phyloP scores from a whole-genome alignment of 2,329 filamentous ascomycete species.

The Paradendryphiella salina region DNA sequence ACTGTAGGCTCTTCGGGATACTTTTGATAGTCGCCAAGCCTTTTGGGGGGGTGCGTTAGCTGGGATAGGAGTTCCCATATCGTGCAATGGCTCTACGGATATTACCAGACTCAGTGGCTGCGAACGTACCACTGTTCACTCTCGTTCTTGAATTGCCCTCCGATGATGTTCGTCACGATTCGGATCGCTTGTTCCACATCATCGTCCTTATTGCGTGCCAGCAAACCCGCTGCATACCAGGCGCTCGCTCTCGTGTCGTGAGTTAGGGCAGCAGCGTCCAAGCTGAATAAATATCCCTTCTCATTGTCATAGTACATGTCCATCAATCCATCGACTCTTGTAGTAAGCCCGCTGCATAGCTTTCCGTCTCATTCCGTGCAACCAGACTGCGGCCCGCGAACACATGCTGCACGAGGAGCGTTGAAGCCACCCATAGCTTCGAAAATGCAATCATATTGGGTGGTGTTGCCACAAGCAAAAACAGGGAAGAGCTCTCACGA shows the following conservation, averaged over 20 bases:
- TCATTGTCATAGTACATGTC: constrained; percentile 59
- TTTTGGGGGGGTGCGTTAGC: constrained; percentile 8
- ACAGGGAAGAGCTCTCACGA: background rate
- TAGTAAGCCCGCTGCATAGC: constrained; percentile 21
- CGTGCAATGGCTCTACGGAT: background rate
- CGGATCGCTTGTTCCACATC: constrained; percentile 57
- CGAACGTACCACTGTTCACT: constrained; percentile 58
- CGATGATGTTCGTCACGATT: constrained; percentile 60
- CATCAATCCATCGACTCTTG: constrained; percentile 59
- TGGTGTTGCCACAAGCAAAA: background rate
- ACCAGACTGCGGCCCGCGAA: constrained; percentile 11
- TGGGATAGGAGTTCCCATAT: too few species aligned
- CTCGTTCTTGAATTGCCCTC: constrained; percentile 57
- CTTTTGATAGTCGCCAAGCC: constrained; percentile 58
- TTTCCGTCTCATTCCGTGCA: constrained; percentile 23
- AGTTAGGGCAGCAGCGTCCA: constrained; percentile 53
- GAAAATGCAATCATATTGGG: constrained; percentile 13
- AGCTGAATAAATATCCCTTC: constrained; percentile 59
- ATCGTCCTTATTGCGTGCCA: constrained; percentile 57
- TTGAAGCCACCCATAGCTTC: constrained; percentile 16
- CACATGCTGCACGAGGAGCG: constrained; percentile 10
- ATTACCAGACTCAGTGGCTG: background rate
- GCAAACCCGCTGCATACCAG: constrained; percentile 63
- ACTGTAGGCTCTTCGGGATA: constrained; percentile 63
- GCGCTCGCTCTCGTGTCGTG: constrained; percentile 62